Percentiles rank a stretch among this genome's conserved stretches.
Conservation (phyloP, 2,329 filamentous ascomycete species). For the Aspergillus ustus region DNA sequence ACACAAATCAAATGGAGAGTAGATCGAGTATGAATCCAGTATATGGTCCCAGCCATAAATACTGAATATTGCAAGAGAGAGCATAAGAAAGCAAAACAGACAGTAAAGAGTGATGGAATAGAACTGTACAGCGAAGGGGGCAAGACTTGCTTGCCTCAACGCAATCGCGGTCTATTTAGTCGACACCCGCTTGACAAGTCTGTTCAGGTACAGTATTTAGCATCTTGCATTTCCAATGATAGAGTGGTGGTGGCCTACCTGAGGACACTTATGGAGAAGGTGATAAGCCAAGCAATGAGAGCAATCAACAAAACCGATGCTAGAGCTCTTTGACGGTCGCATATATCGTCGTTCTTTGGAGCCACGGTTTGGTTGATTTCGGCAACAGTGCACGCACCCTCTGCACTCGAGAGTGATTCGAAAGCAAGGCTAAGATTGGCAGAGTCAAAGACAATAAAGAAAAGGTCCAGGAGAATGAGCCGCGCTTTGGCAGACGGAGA, state of each 20-base stretch:
- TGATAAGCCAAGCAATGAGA: conserved; percentile 86
- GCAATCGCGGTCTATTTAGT: conserved; percentile 15
- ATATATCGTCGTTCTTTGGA: conserved; percentile 56
- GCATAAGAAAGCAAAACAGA: neutral
- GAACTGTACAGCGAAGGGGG: neutral
- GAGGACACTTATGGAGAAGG: conserved; percentile 84
- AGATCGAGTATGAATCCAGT: neutral
- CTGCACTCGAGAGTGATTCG: conserved; percentile 71
- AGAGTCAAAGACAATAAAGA: conserved; percentile 97
- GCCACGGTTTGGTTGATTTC: conserved; percentile 40
- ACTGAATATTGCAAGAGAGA: conserved; percentile 2
- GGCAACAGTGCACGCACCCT: conserved; percentile 61
- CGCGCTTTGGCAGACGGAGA: conserved; percentile 83
- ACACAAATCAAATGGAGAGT: neutral
- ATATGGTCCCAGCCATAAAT: conserved; percentile 16
- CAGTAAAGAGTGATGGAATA: neutral
- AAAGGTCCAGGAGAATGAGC: conserved; percentile 86
- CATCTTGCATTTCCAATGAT: conserved; percentile 30
- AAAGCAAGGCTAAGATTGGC: conserved; percentile 91
- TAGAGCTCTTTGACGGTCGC: conserved; percentile 69
- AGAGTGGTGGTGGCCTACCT: conserved; percentile 50
- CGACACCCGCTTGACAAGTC: conserved; percentile 45
- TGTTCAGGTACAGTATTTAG: conserved; percentile 22
- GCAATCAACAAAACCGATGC: conserved; percentile 80
- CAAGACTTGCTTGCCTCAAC: neutral